Percentiles rank a stretch among this genome's conserved stretches.
Evolutionary conservation across 2,329 filamentous ascomycete genomes (phyloP).

Genomic region (Aspergillus costaricaensis): DNA sequence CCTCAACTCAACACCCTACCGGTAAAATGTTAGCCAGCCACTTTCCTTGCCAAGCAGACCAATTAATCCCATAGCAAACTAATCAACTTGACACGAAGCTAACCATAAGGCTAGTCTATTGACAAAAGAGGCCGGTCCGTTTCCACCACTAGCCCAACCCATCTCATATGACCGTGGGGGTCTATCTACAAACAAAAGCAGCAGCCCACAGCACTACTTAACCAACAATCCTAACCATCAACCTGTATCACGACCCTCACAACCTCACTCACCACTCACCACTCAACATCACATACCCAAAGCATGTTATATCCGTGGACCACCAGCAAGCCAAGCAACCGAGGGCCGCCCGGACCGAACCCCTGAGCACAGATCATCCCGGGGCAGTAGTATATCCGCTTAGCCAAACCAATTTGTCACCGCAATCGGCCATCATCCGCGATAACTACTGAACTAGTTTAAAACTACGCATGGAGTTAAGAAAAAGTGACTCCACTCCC

Average conservation of each 20-base stretch:
- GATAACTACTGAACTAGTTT: background rate
- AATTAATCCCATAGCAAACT: background rate
- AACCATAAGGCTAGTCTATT: background rate
- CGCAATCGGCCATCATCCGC: background rate
- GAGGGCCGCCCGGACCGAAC: conserved; percentile 1
- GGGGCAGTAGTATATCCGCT: background rate
- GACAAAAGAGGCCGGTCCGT: background rate
- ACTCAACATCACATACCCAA: background rate
- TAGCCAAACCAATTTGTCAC: conserved; percentile 9
- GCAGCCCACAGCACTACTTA: background rate
- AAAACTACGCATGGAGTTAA: background rate
- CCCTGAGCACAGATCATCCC: conserved; percentile 8
- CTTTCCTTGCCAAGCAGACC: background rate
- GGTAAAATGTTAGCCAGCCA: no score
- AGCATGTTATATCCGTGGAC: background rate
- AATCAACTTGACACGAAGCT: conserved; percentile 1
- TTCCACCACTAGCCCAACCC: background rate
- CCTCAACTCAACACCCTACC: no score
- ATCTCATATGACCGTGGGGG: background rate
- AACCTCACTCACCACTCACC: background rate
- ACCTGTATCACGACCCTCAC: background rate
- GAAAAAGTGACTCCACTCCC: background rate
- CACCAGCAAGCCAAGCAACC: background rate
- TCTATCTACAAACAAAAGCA: background rate
- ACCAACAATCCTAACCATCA: background rate